A percentile compares a stretch with the other conserved stretches of the same genome.
These are phyloP conservation scores for Penicillium subrubescens DNA, from an alignment of 495 filamentous ascomycete species.

Conservation along the genomic window DNA sequence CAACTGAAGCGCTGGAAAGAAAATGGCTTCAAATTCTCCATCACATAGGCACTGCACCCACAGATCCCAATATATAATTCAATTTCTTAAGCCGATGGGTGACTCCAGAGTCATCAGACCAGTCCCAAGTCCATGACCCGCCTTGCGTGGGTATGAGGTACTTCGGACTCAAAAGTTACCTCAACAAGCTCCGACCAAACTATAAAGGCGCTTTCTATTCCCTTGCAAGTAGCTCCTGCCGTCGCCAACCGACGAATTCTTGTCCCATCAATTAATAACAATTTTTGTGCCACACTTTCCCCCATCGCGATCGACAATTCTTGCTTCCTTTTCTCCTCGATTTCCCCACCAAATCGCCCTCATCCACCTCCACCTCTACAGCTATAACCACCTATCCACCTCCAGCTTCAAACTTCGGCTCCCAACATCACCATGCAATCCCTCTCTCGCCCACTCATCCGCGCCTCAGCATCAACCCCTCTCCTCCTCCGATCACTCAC, in stretches of 20 bases:
- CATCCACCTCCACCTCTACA: neutral
- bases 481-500: conserved; percentile 56
- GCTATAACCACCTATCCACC: too few species aligned
- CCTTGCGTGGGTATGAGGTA: conserved; percentile 5
- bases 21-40: too few species aligned
- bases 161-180: neutral
- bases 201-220: conserved; percentile 1
- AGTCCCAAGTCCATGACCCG: neutral
- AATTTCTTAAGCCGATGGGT: too few species aligned
- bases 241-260: neutral
- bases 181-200: neutral
- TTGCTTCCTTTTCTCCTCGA: neutral
- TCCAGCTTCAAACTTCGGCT: neutral
- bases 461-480: conserved; percentile 23
- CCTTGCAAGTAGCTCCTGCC: neutral
- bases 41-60: too few species aligned
- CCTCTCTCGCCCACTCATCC: conserved; percentile 55
- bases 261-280: neutral
- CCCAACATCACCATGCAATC: conserved; percentile 22
- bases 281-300: neutral
- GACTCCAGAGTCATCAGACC: neutral
- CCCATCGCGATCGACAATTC: neutral
- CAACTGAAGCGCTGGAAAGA: too few species aligned
- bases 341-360: neutral
- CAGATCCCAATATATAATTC: too few species aligned